phyloP scores from a whole-genome alignment of 176 grass and related monocot species.

The Phragmites australis region DNA sequence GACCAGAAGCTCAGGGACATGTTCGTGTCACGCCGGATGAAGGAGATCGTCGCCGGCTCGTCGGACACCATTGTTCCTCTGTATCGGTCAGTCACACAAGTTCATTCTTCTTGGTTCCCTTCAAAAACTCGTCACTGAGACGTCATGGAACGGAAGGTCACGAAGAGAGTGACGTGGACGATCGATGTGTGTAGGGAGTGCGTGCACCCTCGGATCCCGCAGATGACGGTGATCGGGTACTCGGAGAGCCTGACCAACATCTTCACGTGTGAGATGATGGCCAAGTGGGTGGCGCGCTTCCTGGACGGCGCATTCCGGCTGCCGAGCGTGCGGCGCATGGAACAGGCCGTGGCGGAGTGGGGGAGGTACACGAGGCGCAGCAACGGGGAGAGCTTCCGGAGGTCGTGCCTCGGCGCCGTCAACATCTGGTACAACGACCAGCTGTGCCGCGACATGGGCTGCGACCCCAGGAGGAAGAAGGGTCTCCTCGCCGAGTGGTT shows the following conservation, averaged over 20 bases:
- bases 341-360: conserved; percentile 57
- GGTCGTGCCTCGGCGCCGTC: conserved; percentile 44
- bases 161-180: neutral
- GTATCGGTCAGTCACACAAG: conserved; percentile 32
- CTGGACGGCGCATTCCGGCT: conserved; percentile 58
- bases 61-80: conserved; percentile 37
- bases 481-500: conserved; percentile 66
- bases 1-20: conserved; percentile 62
- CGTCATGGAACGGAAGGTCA: neutral
- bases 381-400: conserved; percentile 5
- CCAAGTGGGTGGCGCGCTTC: conserved; percentile 70
- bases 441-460: conserved; percentile 76
- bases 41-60: conserved; percentile 45
- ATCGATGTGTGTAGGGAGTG: conserved; percentile 46
- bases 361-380: conserved; percentile 44
- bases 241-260: conserved; percentile 55
- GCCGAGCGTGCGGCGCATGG: conserved; percentile 58
- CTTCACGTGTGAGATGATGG: conserved; percentile 40
- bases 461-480: conserved; percentile 63
- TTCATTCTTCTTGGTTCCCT: neutral
- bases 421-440: conserved; percentile 73
- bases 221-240: conserved; percentile 62
- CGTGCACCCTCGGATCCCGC: conserved; percentile 64
- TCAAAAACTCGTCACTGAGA: neutral
- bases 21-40: conserved; percentile 48